These are phyloP conservation scores for Yarrowia sp. DNA, from an alignment of 805 yeast species.

Conservation along the genomic window DNA sequence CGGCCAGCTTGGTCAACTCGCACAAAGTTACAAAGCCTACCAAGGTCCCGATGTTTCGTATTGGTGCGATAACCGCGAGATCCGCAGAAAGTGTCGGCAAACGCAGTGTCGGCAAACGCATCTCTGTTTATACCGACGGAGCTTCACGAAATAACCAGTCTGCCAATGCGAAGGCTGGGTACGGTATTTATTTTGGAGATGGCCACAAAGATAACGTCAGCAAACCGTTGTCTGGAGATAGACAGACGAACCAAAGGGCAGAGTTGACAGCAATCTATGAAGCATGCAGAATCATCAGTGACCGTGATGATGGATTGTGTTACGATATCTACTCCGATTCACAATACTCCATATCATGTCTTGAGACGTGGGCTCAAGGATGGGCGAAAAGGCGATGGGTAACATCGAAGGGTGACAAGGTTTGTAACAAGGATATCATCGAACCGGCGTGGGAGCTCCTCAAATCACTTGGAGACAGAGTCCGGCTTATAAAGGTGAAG, in stretches of 20 bases:
- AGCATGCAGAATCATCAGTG: constrained; percentile 9
- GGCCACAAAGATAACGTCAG: constrained; percentile 9
- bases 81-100: too few relatives aligned
- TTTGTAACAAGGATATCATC: constrained; percentile 1
- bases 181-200: constrained; percentile 11
- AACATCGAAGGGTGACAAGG: neutral
- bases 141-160: constrained; percentile 29
- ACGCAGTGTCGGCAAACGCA: neutral
- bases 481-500: constrained; percentile 6
- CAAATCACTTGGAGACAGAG: neutral
- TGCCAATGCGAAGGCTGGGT: constrained; percentile 5
- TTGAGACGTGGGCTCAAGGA: neutral
- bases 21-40: neutral
- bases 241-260: constrained; percentile 25
- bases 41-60: neutral
- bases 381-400: neutral
- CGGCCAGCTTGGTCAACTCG: too few relatives aligned
- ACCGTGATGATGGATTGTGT: neutral
- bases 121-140: constrained; percentile 17
- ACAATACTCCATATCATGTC: constrained; percentile 11
- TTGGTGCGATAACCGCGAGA: too few relatives aligned
- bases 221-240: neutral
- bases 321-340: constrained; percentile 25
- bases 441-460: neutral
- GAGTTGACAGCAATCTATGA: constrained; percentile 10